Conservation (phyloP, 768 basidiomycete species). For the Kwoniella newhampshirensis region DNA sequence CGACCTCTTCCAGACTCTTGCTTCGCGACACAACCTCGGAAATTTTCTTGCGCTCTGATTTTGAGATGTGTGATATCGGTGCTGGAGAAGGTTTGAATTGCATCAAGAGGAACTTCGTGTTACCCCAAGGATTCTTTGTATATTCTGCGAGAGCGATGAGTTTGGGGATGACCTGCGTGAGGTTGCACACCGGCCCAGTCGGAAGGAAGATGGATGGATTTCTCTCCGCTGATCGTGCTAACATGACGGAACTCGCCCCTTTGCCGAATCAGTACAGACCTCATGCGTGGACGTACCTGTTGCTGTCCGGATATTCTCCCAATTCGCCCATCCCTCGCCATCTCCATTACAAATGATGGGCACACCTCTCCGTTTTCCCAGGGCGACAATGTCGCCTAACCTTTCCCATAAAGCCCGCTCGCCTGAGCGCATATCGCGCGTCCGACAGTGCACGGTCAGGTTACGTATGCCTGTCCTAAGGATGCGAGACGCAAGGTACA, state of each 20-base stretch:
- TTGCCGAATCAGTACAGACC: constrained; percentile 5
- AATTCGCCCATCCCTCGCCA: constrained; percentile 74
- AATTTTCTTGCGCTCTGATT: constrained; percentile 62
- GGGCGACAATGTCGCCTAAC: constrained; percentile 79
- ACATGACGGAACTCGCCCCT: constrained; percentile 91
- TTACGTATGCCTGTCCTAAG: constrained; percentile 82
- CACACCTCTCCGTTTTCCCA: constrained; percentile 75
- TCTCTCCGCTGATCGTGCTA: constrained; percentile 88
- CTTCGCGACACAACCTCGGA: constrained; percentile 62
- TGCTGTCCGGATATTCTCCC: constrained; percentile 66
- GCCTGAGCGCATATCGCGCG: constrained; percentile 80
- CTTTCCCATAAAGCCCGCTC: constrained; percentile 77
- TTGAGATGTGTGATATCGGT: constrained; percentile 57
- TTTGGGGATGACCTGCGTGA: constrained; percentile 70
- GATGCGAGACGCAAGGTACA: constrained; percentile 84
- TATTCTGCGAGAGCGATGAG: constrained; percentile 59
- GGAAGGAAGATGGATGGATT: constrained; percentile 86
- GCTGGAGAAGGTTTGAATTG: constrained; percentile 74
- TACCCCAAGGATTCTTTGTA: constrained; percentile 73
- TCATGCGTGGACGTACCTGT: constrained; percentile 62
- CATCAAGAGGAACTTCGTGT: constrained; percentile 81
- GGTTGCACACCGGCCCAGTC: constrained; percentile 63
- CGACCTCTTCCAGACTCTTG: constrained; percentile 56
- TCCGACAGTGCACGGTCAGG: constrained; percentile 92
- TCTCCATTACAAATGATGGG: constrained; percentile 94